Percentiles rank a stretch among this genome's conserved stretches.
These are phyloP conservation scores for Setaria viridis DNA, from an alignment of 202 grass and related monocot genomes.

Conservation along the genomic window DNA sequence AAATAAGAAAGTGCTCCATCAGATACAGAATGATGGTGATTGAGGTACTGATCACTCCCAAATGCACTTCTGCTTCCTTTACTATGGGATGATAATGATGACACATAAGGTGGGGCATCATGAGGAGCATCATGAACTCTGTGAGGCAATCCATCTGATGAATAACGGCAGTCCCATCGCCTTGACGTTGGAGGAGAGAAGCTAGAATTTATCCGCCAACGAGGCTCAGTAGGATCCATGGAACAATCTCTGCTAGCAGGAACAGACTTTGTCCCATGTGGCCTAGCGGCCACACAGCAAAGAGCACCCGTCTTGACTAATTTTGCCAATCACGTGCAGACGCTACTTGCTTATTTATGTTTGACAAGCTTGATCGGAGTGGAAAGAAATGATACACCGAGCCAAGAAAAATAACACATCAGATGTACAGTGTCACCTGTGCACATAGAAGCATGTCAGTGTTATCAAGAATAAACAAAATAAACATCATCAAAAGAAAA, in stretches of 20 bases:
- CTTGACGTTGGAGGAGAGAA: slow-evolving; percentile 77
- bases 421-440: slow-evolving; percentile 40
- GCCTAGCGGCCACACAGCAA: slow-evolving; percentile 96
- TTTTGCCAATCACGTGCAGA: slow-evolving; percentile 52
- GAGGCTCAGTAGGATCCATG: slow-evolving; percentile 84
- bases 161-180: slow-evolving; percentile 73
- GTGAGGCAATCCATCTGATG: slow-evolving; percentile 65
- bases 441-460: slow-evolving; percentile 39
- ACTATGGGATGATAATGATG: slow-evolving; percentile 74
- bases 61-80: slow-evolving; percentile 83
- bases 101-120: slow-evolving; percentile 66
- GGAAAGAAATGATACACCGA: slow-evolving; percentile 23
- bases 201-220: slow-evolving; percentile 86
- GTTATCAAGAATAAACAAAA: slow-evolving; percentile 3
- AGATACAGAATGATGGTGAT: slow-evolving; percentile 92
- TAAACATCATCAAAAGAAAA: background rate
- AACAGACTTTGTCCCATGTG: slow-evolving; percentile 94
- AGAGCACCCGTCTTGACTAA: slow-evolving; percentile 93
- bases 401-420: background rate
- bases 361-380: slow-evolving; percentile 9
- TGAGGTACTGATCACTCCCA: slow-evolving; percentile 76
- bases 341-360: slow-evolving; percentile 39
- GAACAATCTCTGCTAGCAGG: slow-evolving; percentile 71
- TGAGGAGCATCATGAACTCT: slow-evolving; percentile 63
- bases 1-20: slow-evolving; percentile 95